Conservation (phyloP, 2,329 filamentous ascomycete species). For the Phoma sp. region DNA sequence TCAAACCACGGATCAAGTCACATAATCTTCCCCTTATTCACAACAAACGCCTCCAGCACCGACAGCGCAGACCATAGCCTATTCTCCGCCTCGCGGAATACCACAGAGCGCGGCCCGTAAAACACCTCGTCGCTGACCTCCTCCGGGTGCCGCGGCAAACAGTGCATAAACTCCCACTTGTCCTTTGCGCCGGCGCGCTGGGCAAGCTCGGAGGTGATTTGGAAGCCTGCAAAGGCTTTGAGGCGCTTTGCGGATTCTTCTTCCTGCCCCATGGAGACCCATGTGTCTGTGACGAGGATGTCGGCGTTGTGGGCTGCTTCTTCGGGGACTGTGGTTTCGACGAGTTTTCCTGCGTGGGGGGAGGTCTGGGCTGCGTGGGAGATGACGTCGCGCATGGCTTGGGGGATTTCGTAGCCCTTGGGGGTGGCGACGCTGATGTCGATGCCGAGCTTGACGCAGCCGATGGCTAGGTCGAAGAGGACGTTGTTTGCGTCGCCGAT, state of each 20-base stretch:
- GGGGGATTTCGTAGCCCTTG: slow-evolving; percentile 80
- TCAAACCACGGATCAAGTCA: slow-evolving; percentile 42
- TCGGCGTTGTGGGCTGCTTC: slow-evolving; percentile 86
- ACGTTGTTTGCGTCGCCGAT: slow-evolving; percentile 97
- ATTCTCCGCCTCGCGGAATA: slow-evolving; percentile 95
- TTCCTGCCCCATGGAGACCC: slow-evolving; percentile 99
- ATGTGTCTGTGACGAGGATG: slow-evolving; percentile 94
- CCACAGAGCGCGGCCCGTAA: slow-evolving; percentile 82
- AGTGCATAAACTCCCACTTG: slow-evolving; percentile 98
- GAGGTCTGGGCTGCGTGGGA: slow-evolving; percentile 65
- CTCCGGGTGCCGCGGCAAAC: slow-evolving; percentile 87
- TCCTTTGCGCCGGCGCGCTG: slow-evolving; percentile 84
- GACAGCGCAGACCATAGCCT: slow-evolving; percentile 87
- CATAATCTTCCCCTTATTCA: slow-evolving; percentile 87
- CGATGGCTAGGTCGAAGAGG: slow-evolving; percentile 90
- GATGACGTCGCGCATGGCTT: slow-evolving; percentile 77
- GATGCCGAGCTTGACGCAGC: slow-evolving; percentile 84
- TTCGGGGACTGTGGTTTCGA: slow-evolving; percentile 80
- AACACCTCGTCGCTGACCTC: slow-evolving; percentile 96
- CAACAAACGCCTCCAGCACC: slow-evolving; percentile 87
- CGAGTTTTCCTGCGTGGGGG: slow-evolving; percentile 68
- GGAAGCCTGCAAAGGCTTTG: slow-evolving; percentile 85
- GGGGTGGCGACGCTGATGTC: slow-evolving; percentile 89
- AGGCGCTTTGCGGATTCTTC: slow-evolving; percentile 79
- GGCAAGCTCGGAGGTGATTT: slow-evolving; percentile 87